Evolutionary conservation across 345 rosid species (phyloP), one percentile per base, ranked within the genome.

Genomic region (Pistacia vera): DNA sequence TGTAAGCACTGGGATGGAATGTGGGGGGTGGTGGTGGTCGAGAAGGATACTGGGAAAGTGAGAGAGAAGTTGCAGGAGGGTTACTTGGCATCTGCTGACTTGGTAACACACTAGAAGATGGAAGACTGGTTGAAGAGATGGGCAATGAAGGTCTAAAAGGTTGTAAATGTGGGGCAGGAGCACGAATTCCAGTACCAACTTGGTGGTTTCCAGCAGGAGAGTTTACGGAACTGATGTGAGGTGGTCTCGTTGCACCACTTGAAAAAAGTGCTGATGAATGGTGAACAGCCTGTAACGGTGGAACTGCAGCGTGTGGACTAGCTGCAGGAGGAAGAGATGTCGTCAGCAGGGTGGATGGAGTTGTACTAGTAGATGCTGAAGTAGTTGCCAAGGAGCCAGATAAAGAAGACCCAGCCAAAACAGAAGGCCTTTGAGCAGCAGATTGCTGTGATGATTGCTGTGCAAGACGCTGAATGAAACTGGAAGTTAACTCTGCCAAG

Each of bases 111-210:
- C 30, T 18, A 2, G 85, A 11, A 71, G 84, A 74, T n/a, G 81
- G 61, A 70, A 66, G 44, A 66, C 69, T 49, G 36, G 56, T 36
- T 0, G 83, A 57, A 13, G 76, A 3, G 18, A 72, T 13, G 14
- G 84, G 67, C 56, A 74, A 4, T 14, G 85, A 68, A 70, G 88
- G 63, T 76, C 91, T 86, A 63, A 84, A 81, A 65, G 76, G 79
- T 38, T 83, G 90, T 72, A 88, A 41, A 78, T 90, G 90, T 2
- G 91, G 89, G 54, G 93, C 86, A 74, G 88, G 90, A 62, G 88
- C 82, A 66, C 88, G 85, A 73, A 78, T 55, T 76, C 84, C 88
- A 68, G 76, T 75, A 48, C 83, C 59, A n/a, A 68, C 54, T 73
- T 77, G 89, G 69, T 55, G 79, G 76, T 71, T 87, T 67, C 61